Evolutionary conservation across 78 protist genomes (phyloP).

Genomic region (Chrysochromulina tobinii): DNA sequence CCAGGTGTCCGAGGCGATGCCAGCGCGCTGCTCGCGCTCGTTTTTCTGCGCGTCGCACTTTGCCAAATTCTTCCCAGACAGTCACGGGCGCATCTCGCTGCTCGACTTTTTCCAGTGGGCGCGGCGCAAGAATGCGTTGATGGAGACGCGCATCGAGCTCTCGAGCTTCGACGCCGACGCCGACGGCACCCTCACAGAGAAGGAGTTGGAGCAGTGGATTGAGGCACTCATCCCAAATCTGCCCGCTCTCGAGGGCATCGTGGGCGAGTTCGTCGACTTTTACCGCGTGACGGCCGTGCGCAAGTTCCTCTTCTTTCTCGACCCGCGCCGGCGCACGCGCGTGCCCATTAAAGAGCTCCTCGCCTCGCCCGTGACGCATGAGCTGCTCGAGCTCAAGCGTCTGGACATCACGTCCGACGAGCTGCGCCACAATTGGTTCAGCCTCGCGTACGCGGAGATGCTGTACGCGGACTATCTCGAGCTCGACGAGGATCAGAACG

Average conservation of each 20-base stretch:
- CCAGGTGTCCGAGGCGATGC: background rate
- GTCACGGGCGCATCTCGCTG: background rate
- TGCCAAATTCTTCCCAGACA: background rate
- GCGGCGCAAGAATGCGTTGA: background rate
- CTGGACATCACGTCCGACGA: background rate
- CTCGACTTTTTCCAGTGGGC: background rate
- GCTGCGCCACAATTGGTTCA: conserved; percentile 23
- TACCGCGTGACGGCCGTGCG: conserved; percentile 29
- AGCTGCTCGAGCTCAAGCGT: conserved; percentile 19
- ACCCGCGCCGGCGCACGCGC: conserved; percentile 36
- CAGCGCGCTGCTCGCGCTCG: too few relatives aligned
- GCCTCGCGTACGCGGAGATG: background rate
- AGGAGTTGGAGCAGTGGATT: background rate
- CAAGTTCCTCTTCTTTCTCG: conserved; percentile 50
- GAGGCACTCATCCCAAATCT: background rate
- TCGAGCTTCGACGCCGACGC: background rate
- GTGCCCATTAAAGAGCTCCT: background rate
- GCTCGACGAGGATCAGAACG: conserved; percentile 57
- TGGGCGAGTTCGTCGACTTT: background rate
- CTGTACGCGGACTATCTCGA: conserved; percentile 31
- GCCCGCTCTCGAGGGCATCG: background rate
- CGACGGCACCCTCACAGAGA: background rate
- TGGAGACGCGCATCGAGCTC: background rate
- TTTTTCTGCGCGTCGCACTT: background rate
- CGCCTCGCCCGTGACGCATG: conserved; percentile 6